Base-by-base conservation (phyloP, 306 rosid genomes). In the Glycine tomentella region DNA sequence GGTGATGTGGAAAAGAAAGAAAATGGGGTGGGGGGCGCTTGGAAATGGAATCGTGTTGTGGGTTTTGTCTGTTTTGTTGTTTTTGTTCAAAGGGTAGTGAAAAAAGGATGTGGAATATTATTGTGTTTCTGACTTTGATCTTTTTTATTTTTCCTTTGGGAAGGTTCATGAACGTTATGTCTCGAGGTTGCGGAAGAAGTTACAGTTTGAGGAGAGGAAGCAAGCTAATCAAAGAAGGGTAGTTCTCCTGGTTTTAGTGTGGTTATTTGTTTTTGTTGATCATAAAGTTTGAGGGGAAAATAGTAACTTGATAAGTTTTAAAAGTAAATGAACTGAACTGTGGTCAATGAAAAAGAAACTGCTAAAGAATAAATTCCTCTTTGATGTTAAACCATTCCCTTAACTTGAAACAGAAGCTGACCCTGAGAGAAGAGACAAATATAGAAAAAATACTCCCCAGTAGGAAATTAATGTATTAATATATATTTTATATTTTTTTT, bases 201-300 rank as follows among this genome's bases (percentile, higher is more conserved):
- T 96, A 72, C 98, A 93, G 70, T 91, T 82, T 64, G 97, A 96
- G 16, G 98, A 93, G 88, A 90, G 84, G 78, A 96, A 87, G 73
- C 98, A 93, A 85, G 89, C 97, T 80, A 81, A 90, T 87, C 99
- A 96, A 88, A 96, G 89, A 89, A 93, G 89, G 97, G 99, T 93
- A 77, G 38, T 83, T 77, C 69, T 69, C 17, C 48, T 82, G 17
- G 40, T 13, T 12, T 77, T 31, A 12, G 12, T n/a, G 5, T 72
- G 44, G 34, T 82, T 71, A 44, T 74, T 83, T 72, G 50, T 31
- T 48, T 58, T 4, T 72, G 20, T 56, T 31, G 66, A 34, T 2
- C 4, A 34, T 34, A 10, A 20, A 20, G 20, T 20, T 20, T 25
- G 31, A 25, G 31, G 31, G 31, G 31, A 25, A 25, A 25, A 25